Evolutionary conservation across 805 yeast genomes (phyloP).

Genomic region (Hanseniaspora vineae): DNA sequence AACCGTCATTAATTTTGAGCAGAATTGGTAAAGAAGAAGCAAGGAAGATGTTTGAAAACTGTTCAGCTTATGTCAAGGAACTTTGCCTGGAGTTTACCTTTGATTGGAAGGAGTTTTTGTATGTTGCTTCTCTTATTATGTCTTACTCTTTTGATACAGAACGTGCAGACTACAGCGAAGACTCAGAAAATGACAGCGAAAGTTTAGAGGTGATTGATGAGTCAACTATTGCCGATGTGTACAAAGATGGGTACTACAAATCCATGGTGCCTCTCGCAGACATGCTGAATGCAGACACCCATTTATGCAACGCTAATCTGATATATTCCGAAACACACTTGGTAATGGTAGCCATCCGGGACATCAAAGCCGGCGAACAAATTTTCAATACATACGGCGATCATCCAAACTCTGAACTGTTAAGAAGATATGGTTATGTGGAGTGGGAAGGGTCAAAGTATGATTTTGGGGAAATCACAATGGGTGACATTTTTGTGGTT

Average conservation of each 20-base stretch:
- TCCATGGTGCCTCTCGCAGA: conserved; percentile 94
- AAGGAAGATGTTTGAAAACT: conserved; percentile 39
- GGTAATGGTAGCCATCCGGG: conserved; percentile 58
- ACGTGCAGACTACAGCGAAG: conserved; percentile 21
- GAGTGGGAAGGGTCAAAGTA: conserved; percentile 57
- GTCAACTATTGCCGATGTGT: conserved; percentile 19
- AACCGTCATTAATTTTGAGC: conserved; percentile 58
- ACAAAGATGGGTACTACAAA: conserved; percentile 37
- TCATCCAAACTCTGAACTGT: conserved; percentile 78
- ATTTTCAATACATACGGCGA: conserved; percentile 84
- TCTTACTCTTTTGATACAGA: conserved; percentile 85
- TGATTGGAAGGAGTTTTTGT: conserved; percentile 47
- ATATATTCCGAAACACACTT: conserved; percentile 31
- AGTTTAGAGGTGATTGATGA: conserved; percentile 10
- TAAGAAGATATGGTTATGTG: conserved; percentile 86
- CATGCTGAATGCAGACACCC: conserved; percentile 75
- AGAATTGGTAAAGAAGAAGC: conserved; percentile 66
- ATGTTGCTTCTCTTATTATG: conserved; percentile 71
- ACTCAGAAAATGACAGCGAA: conserved; percentile 23
- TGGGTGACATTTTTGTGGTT: neutral
- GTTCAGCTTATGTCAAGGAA: conserved; percentile 6
- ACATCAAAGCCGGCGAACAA: conserved; percentile 56
- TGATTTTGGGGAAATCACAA: conserved; percentile 68
- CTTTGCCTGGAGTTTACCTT: conserved; percentile 26
- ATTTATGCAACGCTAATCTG: conserved; percentile 60